Evolutionary conservation across 1,139 yeast species (phyloP).

Genomic region (Geotrichum klebahnii): DNA sequence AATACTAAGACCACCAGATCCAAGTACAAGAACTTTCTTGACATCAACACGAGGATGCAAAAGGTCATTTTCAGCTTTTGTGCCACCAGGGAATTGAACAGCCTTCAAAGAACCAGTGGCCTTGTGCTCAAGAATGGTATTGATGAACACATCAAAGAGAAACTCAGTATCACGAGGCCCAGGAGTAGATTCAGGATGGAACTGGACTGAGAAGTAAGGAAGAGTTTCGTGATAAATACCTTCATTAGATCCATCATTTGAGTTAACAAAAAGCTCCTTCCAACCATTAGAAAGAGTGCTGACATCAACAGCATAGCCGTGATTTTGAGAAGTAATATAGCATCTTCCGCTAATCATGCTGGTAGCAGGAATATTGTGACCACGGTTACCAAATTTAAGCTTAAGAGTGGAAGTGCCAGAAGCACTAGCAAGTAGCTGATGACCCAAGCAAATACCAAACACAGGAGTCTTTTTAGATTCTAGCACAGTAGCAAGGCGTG

Average conservation of each 20-base stretch:
- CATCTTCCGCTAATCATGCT: constrained; percentile 91
- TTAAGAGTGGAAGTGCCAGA: constrained; percentile 89
- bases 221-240: constrained; percentile 88
- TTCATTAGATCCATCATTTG: constrained; percentile 96
- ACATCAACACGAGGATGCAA: constrained; percentile 74
- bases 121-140: constrained; percentile 67
- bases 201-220: constrained; percentile 97
- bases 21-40: constrained; percentile 91
- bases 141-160: constrained; percentile 87
- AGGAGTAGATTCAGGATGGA: constrained; percentile 98
- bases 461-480: constrained; percentile 56
- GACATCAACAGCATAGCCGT: constrained; percentile 95
- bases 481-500: constrained; percentile 55
- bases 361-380: constrained; percentile 98
- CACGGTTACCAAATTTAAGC: constrained; percentile 98
- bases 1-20: constrained; percentile 97
- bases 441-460: constrained; percentile 98
- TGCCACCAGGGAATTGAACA: constrained; percentile 89
- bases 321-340: constrained; percentile 98
- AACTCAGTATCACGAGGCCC: constrained; percentile 99
- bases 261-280: constrained; percentile 92
- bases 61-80: constrained; percentile 55
- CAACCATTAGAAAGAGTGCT: constrained; percentile 67
- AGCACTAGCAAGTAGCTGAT: constrained; percentile 94
- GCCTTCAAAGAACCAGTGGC: constrained; percentile 58